Percentiles rank a stretch among this genome's conserved stretches.
Evolutionary conservation across 768 basidiomycete species (phyloP).

Genomic region (Daedaleopsis nitida): DNA sequence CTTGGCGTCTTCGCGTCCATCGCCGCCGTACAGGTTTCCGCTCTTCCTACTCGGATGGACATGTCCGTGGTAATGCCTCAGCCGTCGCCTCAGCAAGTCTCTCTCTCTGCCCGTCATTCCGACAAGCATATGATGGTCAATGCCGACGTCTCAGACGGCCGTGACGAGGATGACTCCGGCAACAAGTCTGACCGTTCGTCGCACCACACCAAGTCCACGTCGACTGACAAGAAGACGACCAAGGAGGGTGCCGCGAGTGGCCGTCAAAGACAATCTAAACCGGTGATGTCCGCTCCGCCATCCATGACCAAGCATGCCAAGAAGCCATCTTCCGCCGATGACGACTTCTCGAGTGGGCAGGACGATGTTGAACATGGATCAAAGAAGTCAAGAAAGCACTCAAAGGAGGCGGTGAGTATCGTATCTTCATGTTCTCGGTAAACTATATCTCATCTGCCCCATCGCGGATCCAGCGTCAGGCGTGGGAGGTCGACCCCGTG

Average conservation of each 20-base stretch:
- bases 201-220: not conserved
- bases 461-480: conserved; percentile 12
- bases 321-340: not conserved
- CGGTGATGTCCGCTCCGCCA: conserved; percentile 11
- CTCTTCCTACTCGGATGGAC: conserved; percentile 35
- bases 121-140: not conserved
- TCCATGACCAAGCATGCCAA: conserved; percentile 1
- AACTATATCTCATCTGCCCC: not conserved
- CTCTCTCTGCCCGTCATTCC: conserved; percentile 13
- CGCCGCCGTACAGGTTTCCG: conserved; percentile 42
- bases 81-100: not conserved
- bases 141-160: not conserved
- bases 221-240: not conserved
- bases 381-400: not conserved
- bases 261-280: conserved; percentile 10
- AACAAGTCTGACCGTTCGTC: not conserved
- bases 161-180: not conserved
- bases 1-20: conserved; percentile 50
- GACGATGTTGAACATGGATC: no score
- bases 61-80: conserved; percentile 37
- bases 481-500: conserved; percentile 21
- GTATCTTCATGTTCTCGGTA: not conserved
- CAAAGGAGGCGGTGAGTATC: conserved; percentile 3
- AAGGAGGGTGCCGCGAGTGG: not conserved
- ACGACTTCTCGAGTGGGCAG: no score